Evolutionary conservation across 305 asterid species (phyloP), one percentile per base, ranked within the genome.

Genomic region (Plantago lanceolata): DNA sequence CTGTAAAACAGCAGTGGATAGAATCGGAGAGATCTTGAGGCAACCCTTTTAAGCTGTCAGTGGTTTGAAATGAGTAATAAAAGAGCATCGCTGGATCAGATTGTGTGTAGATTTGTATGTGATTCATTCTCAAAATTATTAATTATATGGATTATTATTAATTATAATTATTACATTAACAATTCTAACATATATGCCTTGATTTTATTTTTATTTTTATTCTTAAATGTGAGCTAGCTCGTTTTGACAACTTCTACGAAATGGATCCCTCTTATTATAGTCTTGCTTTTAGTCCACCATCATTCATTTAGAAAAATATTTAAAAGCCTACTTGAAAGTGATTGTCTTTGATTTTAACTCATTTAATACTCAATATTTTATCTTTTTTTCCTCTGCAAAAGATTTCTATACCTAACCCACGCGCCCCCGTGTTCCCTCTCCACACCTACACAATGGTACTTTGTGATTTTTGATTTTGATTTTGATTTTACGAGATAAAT

Each of bases 41-140:
- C 51, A 59, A 71, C 73, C 78, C 81, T 84, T 89, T 82, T 76
- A 85, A 81, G 85, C 87, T 83, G 88, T 81, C 81, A 71, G 76
- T 67, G 65, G 71, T 74, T 73, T 74, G 81, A 66, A 47, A 8
- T 65, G 48, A 71, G 76, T 82, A 81, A 80, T 85, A 64, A 87
- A 33, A 33, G 40, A 82, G 96, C 95, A 82, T 85, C 78, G 93
- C 93, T 87, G 95, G 90, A 85, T 78, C 83, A 76, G 95, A 89
- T 85, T 79, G 74, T 71, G 51, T 79, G 79, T 78, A 77, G 89
- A 86, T 89, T 89, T 79, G 71, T 76, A 63, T 78, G 68, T 75
- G 82, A 81, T 78, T 78, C 85, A 72, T 71, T 80, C 75, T 66
- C 59, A n/a, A n/a, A n/a, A n/a, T n/a, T n/a, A n/a, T n/a, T n/a